Percentiles rank a stretch among this genome's conserved stretches.
These are phyloP conservation scores for Paradendryphiella salina DNA, from an alignment of 2,329 filamentous ascomycete species.

Conservation along the genomic window DNA sequence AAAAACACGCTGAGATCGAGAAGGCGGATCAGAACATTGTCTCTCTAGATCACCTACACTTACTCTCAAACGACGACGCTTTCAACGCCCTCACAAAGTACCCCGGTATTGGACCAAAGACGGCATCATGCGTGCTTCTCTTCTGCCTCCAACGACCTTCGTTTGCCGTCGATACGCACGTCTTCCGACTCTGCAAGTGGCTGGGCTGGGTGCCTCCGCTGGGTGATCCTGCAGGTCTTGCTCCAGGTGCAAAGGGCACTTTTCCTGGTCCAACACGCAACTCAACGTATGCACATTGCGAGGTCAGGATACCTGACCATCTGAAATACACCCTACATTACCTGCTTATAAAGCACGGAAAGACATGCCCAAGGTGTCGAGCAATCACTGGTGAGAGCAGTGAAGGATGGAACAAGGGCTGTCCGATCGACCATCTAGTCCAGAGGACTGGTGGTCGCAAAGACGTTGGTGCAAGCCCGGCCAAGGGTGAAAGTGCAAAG, in stretches of 20 bases:
- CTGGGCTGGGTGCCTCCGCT: slow-evolving; percentile 62
- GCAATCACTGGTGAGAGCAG: slow-evolving; percentile 64
- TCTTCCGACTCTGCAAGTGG: slow-evolving; percentile 65
- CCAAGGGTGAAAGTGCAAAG: slow-evolving; percentile 20
- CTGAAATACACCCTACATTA: slow-evolving; percentile 67
- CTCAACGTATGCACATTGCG: slow-evolving; percentile 62
- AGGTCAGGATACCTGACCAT: slow-evolving; percentile 63
- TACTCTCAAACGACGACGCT: slow-evolving; percentile 59
- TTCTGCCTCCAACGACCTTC: slow-evolving; percentile 66
- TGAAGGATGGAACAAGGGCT: slow-evolving; percentile 65
- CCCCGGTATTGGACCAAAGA: slow-evolving; percentile 68
- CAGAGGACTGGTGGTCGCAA: slow-evolving; percentile 60
- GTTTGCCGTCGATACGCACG: slow-evolving; percentile 69
- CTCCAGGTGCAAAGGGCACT: slow-evolving; percentile 44
- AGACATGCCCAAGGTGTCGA: slow-evolving; percentile 62
- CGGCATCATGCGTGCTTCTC: slow-evolving; percentile 65
- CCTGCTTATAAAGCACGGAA: slow-evolving; percentile 65
- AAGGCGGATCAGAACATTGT: slow-evolving; percentile 63
- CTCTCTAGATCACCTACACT: slow-evolving; percentile 65
- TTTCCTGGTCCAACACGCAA: slow-evolving; percentile 54
- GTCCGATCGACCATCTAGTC: slow-evolving; percentile 66
- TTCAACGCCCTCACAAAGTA: slow-evolving; percentile 62
- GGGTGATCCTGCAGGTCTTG: slow-evolving; percentile 39
- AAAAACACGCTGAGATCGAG: slow-evolving; percentile 62
- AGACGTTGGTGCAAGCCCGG: slow-evolving; percentile 29